Base-by-base conservation (phyloP, 1,284 basidiomycete species). In the Anthracocystis panici-leucophaei region DNA sequence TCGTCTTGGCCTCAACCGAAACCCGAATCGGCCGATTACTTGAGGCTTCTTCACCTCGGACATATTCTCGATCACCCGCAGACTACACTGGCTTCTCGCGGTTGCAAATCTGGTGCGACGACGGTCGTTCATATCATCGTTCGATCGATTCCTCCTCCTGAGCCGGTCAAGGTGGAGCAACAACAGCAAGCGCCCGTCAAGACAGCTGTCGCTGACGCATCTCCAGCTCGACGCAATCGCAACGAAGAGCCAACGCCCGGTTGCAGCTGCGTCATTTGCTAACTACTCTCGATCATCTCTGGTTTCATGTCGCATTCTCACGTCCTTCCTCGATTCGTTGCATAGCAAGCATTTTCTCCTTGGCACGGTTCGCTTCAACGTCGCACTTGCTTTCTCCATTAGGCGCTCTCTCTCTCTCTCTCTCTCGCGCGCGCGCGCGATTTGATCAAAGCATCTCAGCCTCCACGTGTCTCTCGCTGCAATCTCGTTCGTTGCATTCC, bases 221-320 rank as follows among this genome's bases (percentile, higher is more conserved):
- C 50, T 21, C 31, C 41, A 9, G 7, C 57, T 23, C 35, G 20
- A 20, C 57, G 54, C 48, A 46, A 27, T 35, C 49, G 41, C 31
- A 20, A 61, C 10, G 33, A 65, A 7, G 48, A 75, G 11, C 52
- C 48, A 18, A 62, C 67, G 3, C 64, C 67, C 14, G 59, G 69
- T 42, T 75, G 72, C 64, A 58, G 65, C 60, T 75, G 67, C 29
- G 54, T 75, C 57, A 71, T 72, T 25, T 71, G 69, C 57, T 75
- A 27, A 42, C 10, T 21, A 10, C 40, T n/a, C 21, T 52, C 20
- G 21, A 21, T 12, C 6, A 27, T 9, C 29, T 49, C 42, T 20
- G 3, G 14, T 16, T 44, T 41, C 11, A 41, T 29, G 18, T 41
- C 44, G 44, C 48, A 33, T 33, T 35, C 6, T 41, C 40, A 21